Evolutionary conservation across 2,329 filamentous ascomycete species (phyloP).

Genomic region (Cladorrhinum sp.): DNA sequence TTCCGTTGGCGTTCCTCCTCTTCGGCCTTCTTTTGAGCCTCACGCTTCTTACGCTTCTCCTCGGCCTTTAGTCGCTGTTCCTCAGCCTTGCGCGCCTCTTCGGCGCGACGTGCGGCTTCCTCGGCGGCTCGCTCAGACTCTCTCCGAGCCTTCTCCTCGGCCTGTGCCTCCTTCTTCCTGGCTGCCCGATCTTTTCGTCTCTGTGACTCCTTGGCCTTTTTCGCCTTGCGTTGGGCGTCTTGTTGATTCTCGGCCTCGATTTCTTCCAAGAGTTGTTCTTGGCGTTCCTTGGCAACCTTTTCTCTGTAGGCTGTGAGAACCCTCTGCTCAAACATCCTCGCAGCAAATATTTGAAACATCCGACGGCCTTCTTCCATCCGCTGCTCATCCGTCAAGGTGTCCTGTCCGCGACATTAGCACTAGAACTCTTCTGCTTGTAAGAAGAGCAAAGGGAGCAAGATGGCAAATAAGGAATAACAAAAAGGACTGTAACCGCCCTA

Average conservation of each 20-base stretch:
- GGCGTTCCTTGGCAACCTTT: slow-evolving; percentile 90
- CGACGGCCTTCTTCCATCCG: slow-evolving; percentile 97
- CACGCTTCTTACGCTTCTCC: slow-evolving; percentile 86
- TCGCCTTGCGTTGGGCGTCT: slow-evolving; percentile 77
- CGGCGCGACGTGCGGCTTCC: slow-evolving; percentile 73
- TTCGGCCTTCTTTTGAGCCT: slow-evolving; percentile 83
- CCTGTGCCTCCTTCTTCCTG: slow-evolving; percentile 80
- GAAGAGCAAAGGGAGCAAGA: background rate
- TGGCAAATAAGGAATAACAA: background rate
- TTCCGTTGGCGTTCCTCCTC: slow-evolving; percentile 84
- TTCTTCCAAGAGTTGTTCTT: slow-evolving; percentile 86
- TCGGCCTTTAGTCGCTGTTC: slow-evolving; percentile 80
- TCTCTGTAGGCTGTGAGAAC: slow-evolving; percentile 97
- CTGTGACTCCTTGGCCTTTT: slow-evolving; percentile 90
- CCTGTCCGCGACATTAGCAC: slow-evolving; percentile 56
- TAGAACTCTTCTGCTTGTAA: background rate
- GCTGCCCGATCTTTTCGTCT: slow-evolving; percentile 93
- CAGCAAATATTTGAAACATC: slow-evolving; percentile 99
- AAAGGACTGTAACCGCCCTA: background rate
- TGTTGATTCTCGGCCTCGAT: slow-evolving; percentile 78
- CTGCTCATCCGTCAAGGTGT: slow-evolving; percentile 95
- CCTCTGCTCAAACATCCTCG: slow-evolving; percentile 97
- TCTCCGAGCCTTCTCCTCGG: slow-evolving; percentile 85
- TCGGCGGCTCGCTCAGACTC: slow-evolving; percentile 89
- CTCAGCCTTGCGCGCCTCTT: slow-evolving; percentile 74